Base-by-base conservation (phyloP, 2,329 filamentous ascomycete species). In the Botrytis cinerea region DNA sequence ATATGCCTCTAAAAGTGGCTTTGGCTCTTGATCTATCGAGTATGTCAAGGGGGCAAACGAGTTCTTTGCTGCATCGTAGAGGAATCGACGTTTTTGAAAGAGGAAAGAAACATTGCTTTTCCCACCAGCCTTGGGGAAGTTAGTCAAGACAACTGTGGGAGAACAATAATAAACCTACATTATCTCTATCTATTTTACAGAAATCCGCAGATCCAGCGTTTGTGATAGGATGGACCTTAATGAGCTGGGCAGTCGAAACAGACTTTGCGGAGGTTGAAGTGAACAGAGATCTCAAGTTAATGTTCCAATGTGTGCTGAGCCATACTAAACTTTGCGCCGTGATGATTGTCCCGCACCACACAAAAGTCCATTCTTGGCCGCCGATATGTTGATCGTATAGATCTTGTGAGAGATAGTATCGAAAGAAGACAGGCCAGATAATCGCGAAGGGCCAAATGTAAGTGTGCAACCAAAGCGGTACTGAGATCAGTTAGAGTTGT, bases 271-370 rank as follows among this genome's bases (percentile, higher is more conserved):
- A 88, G 72, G 87, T 91, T 1, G 95, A 90, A 20, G 93, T 98
- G 83, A 98, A 97, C 75, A 91, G 84, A 35, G 92, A 92, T 80
- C 91, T 89, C 76, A 98, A 85, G 81, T 95, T 91, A 82, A 99
- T 94, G 81, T 93, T 98, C 96, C 96, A 99, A 85, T 98, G 94
- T 64, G 96, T 99, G 85, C 93, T 95, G 75, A 99, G 88, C 95
- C 96, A 99, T 78, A 94, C 85, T 76, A 99, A 87, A 76, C 93
- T 91, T 85, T 99, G 97, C 73, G 92, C 80, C 18, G 95, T 97
- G 82, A 97, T 87, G 81, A 99, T 98, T 78, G 90, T 88, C 79
- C 93, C 95, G 77, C 92, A 89, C 91, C 93, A 99, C 76, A 99
- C 93, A 82, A 97, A 97, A 0, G 97, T 98, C 95, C 96, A 99